Conservation (phyloP, 768 basidiomycete genomes). For the Pleurotus tuber-regium region DNA sequence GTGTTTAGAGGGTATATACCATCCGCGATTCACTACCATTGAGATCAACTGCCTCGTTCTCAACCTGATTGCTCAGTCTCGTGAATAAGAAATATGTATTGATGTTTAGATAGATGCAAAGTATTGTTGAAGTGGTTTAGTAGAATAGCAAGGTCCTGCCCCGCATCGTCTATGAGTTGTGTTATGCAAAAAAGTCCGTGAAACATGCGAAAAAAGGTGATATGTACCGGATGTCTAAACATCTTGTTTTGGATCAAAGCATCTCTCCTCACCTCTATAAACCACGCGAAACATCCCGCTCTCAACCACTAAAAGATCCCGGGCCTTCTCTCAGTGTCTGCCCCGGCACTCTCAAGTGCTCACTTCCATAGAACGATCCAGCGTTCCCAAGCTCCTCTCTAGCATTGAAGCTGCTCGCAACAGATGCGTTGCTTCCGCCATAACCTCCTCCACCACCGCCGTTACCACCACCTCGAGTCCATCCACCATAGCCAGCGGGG, state of each 20-base stretch:
- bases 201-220: too few species aligned
- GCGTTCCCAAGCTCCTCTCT: constrained; percentile 12
- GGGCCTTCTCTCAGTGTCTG: constrained; percentile 1
- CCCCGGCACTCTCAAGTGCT: not conserved
- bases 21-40: not conserved
- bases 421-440: not conserved
- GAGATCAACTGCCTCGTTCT: not conserved
- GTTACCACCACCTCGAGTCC: not conserved
- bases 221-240: too few species aligned
- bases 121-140: too few species aligned
- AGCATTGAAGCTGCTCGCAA: not conserved
- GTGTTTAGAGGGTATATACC: not conserved
- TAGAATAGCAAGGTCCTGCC: too few species aligned
- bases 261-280: not conserved
- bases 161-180: too few species aligned
- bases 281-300: not conserved
- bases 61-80: too few species aligned
- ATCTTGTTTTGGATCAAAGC: not conserved
- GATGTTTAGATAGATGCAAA: too few species aligned
- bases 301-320: constrained; percentile 1
- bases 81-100: too few species aligned
- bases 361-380: constrained; percentile 12
- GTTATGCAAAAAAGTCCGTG: too few species aligned
- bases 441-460: not conserved
- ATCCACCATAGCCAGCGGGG: not conserved